Evolutionary conservation across 192 early-diverging fungal species (phyloP), one percentile per base, ranked within the genome.

Genomic region (Lobosporangium transversale): DNA sequence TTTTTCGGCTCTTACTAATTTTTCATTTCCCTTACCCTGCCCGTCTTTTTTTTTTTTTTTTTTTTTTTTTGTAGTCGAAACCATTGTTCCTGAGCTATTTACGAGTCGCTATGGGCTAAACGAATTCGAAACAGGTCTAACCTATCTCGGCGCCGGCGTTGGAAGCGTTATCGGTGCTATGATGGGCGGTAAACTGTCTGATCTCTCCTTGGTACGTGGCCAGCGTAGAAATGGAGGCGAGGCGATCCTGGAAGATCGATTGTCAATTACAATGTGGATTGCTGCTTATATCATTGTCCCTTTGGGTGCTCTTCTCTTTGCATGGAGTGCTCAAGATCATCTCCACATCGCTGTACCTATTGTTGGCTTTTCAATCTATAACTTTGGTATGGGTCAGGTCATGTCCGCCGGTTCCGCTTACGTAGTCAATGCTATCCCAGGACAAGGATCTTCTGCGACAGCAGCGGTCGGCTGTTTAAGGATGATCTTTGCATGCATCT

Each of bases 381-480:
- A 70, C 44, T 80, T 84, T 71, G 83, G 80, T n/a, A 79, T 80
- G 78, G 73, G 62, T 23, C 83, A 81, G 55, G 78, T 82, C 18
- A 47, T 79, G 7, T 42, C 80, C 30, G 62, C 76, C 12, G 66
- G 74, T 33, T 55, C 81, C 3, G 79, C 81, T 2, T 85, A 85
- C 18, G 35, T 81, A 11, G 84, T 83, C 15, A 80, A 83, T 44
- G 50, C 66, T 8, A 75, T 81, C 10, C 84, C 84, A 3, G 84
- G 81, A 8, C 63, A 80, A 31, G 81, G 81, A 11, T 80, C 84
- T 1, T 83, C 81, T 21, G 69, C 75, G 8, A 83, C 75, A 3
- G 84, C 81, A 0, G 79, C 79, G 18, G 79, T 53, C 21, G 79
- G 79, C 56, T 71, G 83, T 60, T 53, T 78, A 44, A 48, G 79